A percentile compares a stretch with the other conserved stretches of the same genome.
Conservation (phyloP, 805 yeast genomes). For the Wickerhamomyces hampshirensis region DNA sequence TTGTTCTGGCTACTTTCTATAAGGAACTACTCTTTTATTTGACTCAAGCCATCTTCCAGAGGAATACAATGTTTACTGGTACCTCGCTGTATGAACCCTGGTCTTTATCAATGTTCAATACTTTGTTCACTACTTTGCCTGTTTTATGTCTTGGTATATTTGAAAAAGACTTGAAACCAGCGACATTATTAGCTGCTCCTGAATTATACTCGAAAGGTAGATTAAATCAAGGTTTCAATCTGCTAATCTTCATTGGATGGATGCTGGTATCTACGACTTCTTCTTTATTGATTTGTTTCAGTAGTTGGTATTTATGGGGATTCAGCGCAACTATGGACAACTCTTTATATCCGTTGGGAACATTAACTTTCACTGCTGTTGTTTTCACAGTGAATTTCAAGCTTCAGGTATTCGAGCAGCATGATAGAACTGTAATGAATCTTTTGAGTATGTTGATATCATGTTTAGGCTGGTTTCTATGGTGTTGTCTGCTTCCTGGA, state of each 20-base stretch:
- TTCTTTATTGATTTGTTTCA: conserved; percentile 65
- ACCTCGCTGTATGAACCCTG: conserved; percentile 91
- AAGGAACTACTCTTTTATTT: conserved; percentile 87
- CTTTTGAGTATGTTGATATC: conserved; percentile 64
- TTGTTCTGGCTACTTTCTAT: conserved; percentile 90
- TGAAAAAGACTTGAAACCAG: conserved; percentile 84
- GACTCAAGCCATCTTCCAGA: conserved; percentile 83
- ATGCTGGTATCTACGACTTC: conserved; percentile 69
- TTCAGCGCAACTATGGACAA: conserved; percentile 61
- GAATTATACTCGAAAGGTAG: conserved; percentile 81
- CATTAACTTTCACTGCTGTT: conserved; percentile 66
- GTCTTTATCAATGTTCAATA: conserved; percentile 96
- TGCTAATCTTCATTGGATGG: conserved; percentile 71
- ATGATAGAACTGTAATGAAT: conserved; percentile 64
- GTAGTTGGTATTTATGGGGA: conserved; percentile 69
- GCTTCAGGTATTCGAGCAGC: conserved; percentile 76
- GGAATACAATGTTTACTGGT: conserved; percentile 86
- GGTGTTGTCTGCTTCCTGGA: conserved; percentile 75
- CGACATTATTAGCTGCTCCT: conserved; percentile 87
- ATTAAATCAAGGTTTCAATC: conserved; percentile 65
- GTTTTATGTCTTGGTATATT: conserved; percentile 94
- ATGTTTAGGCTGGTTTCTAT: conserved; percentile 77
- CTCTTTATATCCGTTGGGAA: conserved; percentile 78
- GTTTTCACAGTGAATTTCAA: conserved; percentile 72
- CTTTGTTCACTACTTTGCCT: conserved; percentile 88